Evolutionary conservation across 2,329 filamentous ascomycete species (phyloP).

Genomic region (Ascochyta koolunga): DNA sequence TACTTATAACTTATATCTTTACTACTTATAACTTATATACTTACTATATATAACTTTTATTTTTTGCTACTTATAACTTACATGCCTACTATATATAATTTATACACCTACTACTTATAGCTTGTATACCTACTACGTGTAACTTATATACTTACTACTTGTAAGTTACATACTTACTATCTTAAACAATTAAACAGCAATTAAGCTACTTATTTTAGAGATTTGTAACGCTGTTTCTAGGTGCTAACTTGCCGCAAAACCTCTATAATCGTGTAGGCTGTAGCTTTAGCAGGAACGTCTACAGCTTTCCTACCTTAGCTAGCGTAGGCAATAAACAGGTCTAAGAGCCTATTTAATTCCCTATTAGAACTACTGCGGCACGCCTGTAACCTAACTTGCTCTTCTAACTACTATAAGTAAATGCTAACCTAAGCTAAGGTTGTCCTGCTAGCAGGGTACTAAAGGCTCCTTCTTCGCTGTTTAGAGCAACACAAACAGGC

Average conservation of each 20-base stretch:
- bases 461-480: constrained; percentile 15
- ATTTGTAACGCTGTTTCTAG: constrained; percentile 19
- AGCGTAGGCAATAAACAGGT: constrained; percentile 15
- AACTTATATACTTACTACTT: too few relatives aligned
- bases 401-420: constrained; percentile 1
- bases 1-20: too few relatives aligned
- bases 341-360: constrained; percentile 5
- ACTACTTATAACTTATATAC: too few relatives aligned
- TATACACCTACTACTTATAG: too few relatives aligned
- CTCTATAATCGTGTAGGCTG: constrained; percentile 17
- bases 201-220: constrained; percentile 19
- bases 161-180: constrained; percentile 16
- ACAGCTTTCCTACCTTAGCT: constrained; percentile 21
- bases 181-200: constrained; percentile 25
- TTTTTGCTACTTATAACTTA: too few relatives aligned
- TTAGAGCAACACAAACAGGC: constrained; percentile 5
- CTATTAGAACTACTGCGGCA: background rate
- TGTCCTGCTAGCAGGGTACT: constrained; percentile 11
- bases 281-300: constrained; percentile 11
- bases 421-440: constrained; percentile 1
- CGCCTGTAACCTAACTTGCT: background rate
- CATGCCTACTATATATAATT: too few relatives aligned
- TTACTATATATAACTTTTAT: too few relatives aligned
- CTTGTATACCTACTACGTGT: too few relatives aligned
- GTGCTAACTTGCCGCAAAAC: constrained; percentile 27